phyloP scores from a whole-genome alignment of 2,329 filamentous ascomycete genomes.

The Trichoderma sp. region DNA sequence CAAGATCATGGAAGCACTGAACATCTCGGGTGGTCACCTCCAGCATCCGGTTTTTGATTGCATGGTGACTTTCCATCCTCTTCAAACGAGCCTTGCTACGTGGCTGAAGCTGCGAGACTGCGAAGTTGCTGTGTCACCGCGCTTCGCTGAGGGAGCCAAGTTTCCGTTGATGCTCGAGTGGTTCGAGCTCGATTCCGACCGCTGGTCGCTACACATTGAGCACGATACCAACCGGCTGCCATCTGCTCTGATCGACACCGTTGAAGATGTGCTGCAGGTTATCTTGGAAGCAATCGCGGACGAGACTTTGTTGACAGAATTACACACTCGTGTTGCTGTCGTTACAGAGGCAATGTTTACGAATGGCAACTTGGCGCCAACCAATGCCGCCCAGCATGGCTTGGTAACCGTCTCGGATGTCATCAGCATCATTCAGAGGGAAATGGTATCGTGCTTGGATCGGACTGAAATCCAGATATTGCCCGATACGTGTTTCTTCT shows the following conservation, averaged over 20 bases:
- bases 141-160: conserved; percentile 24
- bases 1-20: conserved; percentile 10
- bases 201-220: conserved; percentile 25
- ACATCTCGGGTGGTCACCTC: conserved; percentile 11
- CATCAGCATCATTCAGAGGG: neutral
- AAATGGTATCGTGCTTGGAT: neutral
- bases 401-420: neutral
- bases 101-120: conserved; percentile 18
- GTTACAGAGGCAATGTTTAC: neutral
- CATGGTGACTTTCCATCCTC: conserved; percentile 26
- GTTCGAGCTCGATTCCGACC: conserved; percentile 18
- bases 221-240: conserved; percentile 19
- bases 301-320: neutral
- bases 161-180: conserved; percentile 27
- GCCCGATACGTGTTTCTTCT: conserved; percentile 13
- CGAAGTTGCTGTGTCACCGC: neutral
- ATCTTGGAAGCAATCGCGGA: neutral
- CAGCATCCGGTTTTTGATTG: conserved; percentile 25
- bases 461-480: neutral
- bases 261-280: conserved; percentile 1
- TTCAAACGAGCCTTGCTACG: conserved; percentile 12
- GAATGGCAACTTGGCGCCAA: neutral
- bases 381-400: neutral
- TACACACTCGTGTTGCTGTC: neutral
- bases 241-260: neutral